Evolutionary conservation across 352 stramenopile species (phyloP), one percentile per base, ranked within the genome.

Genomic region (Globisporangium paroecandrum): DNA sequence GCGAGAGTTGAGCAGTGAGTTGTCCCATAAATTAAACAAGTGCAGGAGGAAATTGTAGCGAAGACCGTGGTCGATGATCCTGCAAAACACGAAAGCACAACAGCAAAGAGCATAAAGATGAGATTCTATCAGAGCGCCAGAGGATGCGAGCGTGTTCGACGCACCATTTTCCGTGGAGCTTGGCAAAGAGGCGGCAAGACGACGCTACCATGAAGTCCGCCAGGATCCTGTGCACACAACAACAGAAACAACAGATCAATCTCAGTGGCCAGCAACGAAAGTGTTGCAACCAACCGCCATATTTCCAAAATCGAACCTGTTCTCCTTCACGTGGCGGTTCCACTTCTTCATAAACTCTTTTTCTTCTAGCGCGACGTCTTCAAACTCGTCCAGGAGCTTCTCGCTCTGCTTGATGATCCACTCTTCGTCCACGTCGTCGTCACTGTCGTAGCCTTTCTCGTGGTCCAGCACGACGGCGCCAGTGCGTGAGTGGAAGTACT

Each of bases 271-370:
- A 54, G n/a, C 25, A 56, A 4, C 36, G 32, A 24, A 32, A 58
- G 10, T 1, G 27, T 6, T 32, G 18, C 9, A 49, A 27, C 20
- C 1, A n/a, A 51, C 10, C 34, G 75, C 68, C 49, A 64, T 2
- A 7, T 6, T 46, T 15, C n/a, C 20, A 20, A 47, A 47, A 18
- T 59, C 27, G 27, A n/a, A 93, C 85, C 77, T 85, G 65, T 89
- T 84, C 57, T 90, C 77, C 66, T 92, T 91, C 24, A 91, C 79
- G 60, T 94, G 86, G 55, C 87, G 87, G 71, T 96, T 96, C 89
- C 89, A 96, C 70, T 90, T 91, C 75, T 96, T 96, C 89, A 96
- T 96, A 63, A 96, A 93, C 60, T 93, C 85, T 60, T 95, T 95
- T 61, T 95, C 87, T 68, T 95, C 87, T 34, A 94, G 67, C 32